Base-by-base conservation (phyloP, 495 filamentous ascomycete species). In the Tuber magnatum region DNA sequence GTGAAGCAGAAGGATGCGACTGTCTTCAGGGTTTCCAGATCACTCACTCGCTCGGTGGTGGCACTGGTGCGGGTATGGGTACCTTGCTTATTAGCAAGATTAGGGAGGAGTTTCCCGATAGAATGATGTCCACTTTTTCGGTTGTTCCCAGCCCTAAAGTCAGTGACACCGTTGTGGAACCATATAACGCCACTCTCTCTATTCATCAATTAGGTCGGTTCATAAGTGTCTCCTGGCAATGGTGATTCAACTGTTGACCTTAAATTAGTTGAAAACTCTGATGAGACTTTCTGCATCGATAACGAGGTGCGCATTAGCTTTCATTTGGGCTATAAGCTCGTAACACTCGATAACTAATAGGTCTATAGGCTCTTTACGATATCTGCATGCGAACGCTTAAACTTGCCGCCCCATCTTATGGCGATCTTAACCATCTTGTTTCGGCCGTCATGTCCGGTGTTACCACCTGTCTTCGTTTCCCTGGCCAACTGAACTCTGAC, bases 1-100 rank as follows among this genome's bases (percentile, higher is more conserved):
- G 95, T 83, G 95, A 99, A 88, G 94, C 95, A 80, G 95, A 99
- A 86, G 94, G 90, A 83, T 98, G 94, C 85, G 95, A 99, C 89
- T 99, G 94, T 88, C 94, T 99, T 81, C 95, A 99, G 88, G 95
- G 95, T 85, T 99, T 99, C 90, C 95, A 99, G 89, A 98, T 99
- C 88, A 99, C 95, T 84, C 95, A 99, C 90, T 99, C 95, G 72
- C 93, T 98, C 82, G 95, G 95, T 90, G 95, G 95, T 93, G 95
- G 95, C 90, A 99, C 95, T 85, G 95, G 95, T 91, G 94, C 95
- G 85, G 95, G 95, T 92, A 99, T 99, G 95, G 95, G 95, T 87
- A 99, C 95, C 71, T 89, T 99, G 81, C 86, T 99, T 84, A 98
- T 99, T 89, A 97, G 94, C 87, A 99, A 99, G 91, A 98, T 99